Evolutionary conservation across 345 rosid genomes (phyloP), one percentile per base, ranked within the genome.

Genomic region (Kernera saxatilis): DNA sequence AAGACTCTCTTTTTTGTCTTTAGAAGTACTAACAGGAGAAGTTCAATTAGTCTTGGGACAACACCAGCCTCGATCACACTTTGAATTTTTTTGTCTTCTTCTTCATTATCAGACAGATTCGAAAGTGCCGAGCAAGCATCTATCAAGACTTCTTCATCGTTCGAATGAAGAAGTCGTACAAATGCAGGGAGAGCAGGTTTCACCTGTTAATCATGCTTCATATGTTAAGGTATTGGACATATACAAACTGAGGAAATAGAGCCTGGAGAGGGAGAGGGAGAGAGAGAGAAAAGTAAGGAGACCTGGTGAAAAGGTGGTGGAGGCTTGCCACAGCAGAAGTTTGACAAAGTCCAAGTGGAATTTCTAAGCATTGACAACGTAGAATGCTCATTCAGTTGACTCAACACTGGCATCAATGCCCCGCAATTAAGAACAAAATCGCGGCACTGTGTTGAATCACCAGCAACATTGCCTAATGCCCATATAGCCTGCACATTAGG

Each of bases 21-120:
- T 29, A 15, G 32, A 41, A 48, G 8, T 51, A 85, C 96, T 85
- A 54, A 92, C 98, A 75, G 48, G 9, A 92, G 79, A 36, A 90
- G 88, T 70, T 85, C 87, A 78, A 86, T 80, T 10, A 92, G 84
- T 41, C 93, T 86, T 5, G 84, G 85, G 65, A 89, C 85, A 69
- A 92, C 93, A 59, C 86, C 83, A 22, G 92, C 86, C 46, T 88
- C 93, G 36, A 90, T 84, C 41, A 92, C 90, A 74, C 86, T 83
- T 82, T 92, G 94, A 72, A 92, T 86, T 72, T 85, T 85, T 85
- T 85, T 55, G 89, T 79, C 17, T 29, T 15, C 59, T 15, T 53
- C 59, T 29, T 13, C 6, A 53, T 92, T 92, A 79, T 89, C 94
- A 79, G 92, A 86, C 22, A 89, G 83, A 71, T 84, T 80, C 2